Conservation (phyloP, 139 green algal genomes). For the Deuterostichococcus epilithicus region DNA sequence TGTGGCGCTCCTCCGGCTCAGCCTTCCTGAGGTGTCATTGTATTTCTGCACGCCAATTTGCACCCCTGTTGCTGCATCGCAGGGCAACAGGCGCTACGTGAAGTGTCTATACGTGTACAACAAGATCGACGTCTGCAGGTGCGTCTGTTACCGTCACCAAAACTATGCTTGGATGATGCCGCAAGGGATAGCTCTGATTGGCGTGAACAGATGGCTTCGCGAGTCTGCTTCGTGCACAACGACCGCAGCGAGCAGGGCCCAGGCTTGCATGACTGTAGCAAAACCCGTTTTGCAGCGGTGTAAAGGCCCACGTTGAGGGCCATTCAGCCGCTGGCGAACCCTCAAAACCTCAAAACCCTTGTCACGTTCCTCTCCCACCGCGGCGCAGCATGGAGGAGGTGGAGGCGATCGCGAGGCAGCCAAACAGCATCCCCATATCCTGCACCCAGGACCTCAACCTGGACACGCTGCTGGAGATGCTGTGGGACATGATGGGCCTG, state of each 20-base stretch:
- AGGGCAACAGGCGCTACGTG: constrained; percentile 86
- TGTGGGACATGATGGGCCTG: constrained; percentile 97
- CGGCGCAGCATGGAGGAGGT: constrained; percentile 85
- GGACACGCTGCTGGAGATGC: constrained; percentile 83
- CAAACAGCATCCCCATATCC: constrained; percentile 85
- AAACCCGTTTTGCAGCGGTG: too few species aligned
- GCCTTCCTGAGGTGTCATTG: background rate
- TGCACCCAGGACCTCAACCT: constrained; percentile 86
- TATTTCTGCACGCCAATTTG: background rate
- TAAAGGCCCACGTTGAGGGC: too few species aligned
- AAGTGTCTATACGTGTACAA: constrained; percentile 99
- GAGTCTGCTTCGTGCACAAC: too few species aligned
- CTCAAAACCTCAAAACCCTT: too few species aligned
- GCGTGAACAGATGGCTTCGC: too few species aligned
- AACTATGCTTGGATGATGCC: too few species aligned
- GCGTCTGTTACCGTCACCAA: background rate
- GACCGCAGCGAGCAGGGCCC: too few species aligned
- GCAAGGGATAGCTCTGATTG: too few species aligned
- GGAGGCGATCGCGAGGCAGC: constrained; percentile 75
- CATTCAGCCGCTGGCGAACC: too few species aligned
- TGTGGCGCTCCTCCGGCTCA: background rate
- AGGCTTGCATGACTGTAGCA: too few species aligned
- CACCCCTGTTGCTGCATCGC: constrained; percentile 8
- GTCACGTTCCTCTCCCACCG: too few species aligned
- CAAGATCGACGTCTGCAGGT: constrained; percentile 76